phyloP scores from a whole-genome alignment of 2,329 filamentous ascomycete species.

The Samsoniella hepiali region DNA sequence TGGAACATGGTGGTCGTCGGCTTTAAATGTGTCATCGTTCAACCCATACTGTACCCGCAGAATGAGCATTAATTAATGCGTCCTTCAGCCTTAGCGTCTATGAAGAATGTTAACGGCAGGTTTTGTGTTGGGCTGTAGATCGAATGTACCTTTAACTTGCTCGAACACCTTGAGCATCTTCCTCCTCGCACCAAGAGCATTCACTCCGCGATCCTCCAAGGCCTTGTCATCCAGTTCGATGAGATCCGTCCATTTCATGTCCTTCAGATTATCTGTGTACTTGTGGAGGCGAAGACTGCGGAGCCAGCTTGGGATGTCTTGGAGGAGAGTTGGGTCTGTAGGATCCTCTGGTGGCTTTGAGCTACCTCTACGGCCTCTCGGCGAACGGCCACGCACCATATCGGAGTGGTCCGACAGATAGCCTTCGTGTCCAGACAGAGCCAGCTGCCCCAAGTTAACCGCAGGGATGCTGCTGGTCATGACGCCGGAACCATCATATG shows the following conservation, averaged over 20 bases:
- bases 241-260: constrained; percentile 93
- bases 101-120: background rate
- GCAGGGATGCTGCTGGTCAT: constrained; percentile 66
- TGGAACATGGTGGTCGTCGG: background rate
- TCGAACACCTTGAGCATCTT: constrained; percentile 99
- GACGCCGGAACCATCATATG: constrained; percentile 77
- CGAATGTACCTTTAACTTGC: constrained; percentile 72
- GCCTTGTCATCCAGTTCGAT: constrained; percentile 90
- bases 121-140: constrained; percentile 4
- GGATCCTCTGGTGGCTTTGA: constrained; percentile 98
- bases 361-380: constrained; percentile 85
- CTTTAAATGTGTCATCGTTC: background rate
- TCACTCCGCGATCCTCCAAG: constrained; percentile 88
- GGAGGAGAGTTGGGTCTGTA: constrained; percentile 82
- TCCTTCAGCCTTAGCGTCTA: constrained; percentile 17
- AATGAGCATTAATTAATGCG: constrained; percentile 12
- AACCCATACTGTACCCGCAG: constrained; percentile 17
- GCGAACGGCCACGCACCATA: constrained; percentile 84
- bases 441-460: constrained; percentile 70
- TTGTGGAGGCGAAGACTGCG: constrained; percentile 94
- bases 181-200: constrained; percentile 86
- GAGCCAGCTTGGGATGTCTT: constrained; percentile 95
- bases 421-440: constrained; percentile 68
- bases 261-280: constrained; percentile 97
- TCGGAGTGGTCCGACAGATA: constrained; percentile 95